Base-by-base conservation (phyloP, 1,139 yeast species). In the Suhomyces atakaporum region DNA sequence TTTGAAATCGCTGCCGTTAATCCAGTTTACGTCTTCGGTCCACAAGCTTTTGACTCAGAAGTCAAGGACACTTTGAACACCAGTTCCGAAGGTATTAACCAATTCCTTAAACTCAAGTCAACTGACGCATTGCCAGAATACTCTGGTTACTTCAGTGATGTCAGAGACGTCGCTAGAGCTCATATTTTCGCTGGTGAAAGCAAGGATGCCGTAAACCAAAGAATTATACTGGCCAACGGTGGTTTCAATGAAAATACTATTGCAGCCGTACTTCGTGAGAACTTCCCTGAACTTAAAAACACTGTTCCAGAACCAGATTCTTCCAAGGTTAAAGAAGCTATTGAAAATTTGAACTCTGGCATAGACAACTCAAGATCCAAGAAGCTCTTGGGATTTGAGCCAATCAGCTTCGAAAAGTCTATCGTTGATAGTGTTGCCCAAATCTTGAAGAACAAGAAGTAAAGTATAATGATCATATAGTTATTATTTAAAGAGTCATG, bases 61-160 rank as follows among this genome's bases (percentile, higher is more conserved):
- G 63, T 61, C 25, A 61, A 56, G 39, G 60, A 53, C 4, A 45
- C 42, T 25, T 58, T 68, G 44, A 68, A 68, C 43, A 53, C 60
- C n/a, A 66, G 73, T 10, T 62, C 66, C 34, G 67, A 63, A 36
- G 26, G 63, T 22, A 51, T 68, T 36, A 54, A 55, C 35, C 26
- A 38, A 20, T 43, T 53, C 27, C 50, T 66, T 39, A 52, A 52
- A n/a, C 47, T 59, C 41, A 49, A 45, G n/a, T 42, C 52, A 13
- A 44, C 45, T 12, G 58, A 53, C 16, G 32, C 35, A 1, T 51
- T 66, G 29, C 50, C 49, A 62, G 12, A 5, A 7, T 52, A 50
- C 31, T 48, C 41, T 36, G 73, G 71, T 30, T 62, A 65, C 16
- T 66, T 42, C 41, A 56, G 63, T 11, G 53, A 50, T 25, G 52